Evolutionary conservation across 306 rosid genomes (phyloP), one percentile per base, ranked within the genome.

Genomic region (Myrica gale): DNA sequence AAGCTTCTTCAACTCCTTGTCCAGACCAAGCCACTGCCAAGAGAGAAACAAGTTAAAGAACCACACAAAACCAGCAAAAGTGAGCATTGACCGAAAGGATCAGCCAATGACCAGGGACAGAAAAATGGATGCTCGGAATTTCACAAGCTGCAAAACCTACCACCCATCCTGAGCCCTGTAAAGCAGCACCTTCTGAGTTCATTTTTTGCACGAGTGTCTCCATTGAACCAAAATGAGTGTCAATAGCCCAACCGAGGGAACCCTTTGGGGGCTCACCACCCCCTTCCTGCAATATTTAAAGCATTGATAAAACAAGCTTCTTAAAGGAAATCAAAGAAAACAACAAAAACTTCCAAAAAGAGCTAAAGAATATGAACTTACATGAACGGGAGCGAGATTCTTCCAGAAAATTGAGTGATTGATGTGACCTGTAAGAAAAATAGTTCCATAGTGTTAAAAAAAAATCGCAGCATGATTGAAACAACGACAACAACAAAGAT

Each of bases 151-250:
- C 76, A 62, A 56, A 81, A 83, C 91, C 75, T 86, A 96, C 99
- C 96, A 92, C 99, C 99, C 99, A 96, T 86, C 99, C 99, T 44
- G 99, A 96, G 23, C 99, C 99, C 86, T 96, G 99, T 51, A 96
- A 55, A 39, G 90, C 99, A 39, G 99, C 94, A 55, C 96, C 99
- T 85, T 96, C 99, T 8, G 96, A 83, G 52, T 82, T 95, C 51
- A 90, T 50, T 80, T 86, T 92, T 72, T 88, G 80, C 74, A 89
- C 78, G 77, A 95, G 82, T 62, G 81, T 78, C 63, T 92, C 97
- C 7, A 88, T 63, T 73, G 98, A 89, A 51, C 96, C 97, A 82
- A 92, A 90, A 81, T 82, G 68, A 3, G 86, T 75, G 77, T 95
- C 99, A 63, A 95, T 92, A 65, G 97, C 98, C 96, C 93, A 88